A percentile compares a stretch with the other conserved stretches of the same genome.
Conservation (phyloP, 768 basidiomycete genomes). For the Kwoniella europaea region DNA sequence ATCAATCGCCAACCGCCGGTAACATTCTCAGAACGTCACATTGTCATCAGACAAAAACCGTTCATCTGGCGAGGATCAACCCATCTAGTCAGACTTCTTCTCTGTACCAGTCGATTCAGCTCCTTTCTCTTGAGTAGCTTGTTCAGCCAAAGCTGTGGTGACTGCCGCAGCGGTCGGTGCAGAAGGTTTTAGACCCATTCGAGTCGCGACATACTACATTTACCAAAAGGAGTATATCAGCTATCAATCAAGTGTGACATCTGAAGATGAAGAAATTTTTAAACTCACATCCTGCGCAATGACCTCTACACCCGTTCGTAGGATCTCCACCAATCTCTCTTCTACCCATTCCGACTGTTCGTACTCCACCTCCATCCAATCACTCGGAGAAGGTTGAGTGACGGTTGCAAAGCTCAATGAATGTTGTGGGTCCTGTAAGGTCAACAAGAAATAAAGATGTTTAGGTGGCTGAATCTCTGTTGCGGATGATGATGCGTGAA, state of each 20-base stretch:
- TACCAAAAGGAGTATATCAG: neutral
- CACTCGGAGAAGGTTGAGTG: constrained; percentile 80
- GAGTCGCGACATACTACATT: constrained; percentile 40
- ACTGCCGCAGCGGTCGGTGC: constrained; percentile 20
- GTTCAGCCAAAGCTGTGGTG: constrained; percentile 14
- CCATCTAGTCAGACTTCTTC: neutral
- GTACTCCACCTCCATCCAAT: constrained; percentile 84
- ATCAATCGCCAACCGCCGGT: too few species aligned
- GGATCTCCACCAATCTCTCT: constrained; percentile 83
- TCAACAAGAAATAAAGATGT: constrained; percentile 73
- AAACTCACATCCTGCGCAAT: constrained; percentile 75
- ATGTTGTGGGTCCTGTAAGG: constrained; percentile 79
- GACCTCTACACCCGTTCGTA: constrained; percentile 83
- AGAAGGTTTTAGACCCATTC: constrained; percentile 44
- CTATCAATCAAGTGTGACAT: neutral
- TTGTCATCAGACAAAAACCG: too few species aligned
- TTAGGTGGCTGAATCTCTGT: constrained; percentile 49
- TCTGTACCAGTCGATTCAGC: neutral
- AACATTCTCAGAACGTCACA: too few species aligned
- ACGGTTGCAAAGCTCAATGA: constrained; percentile 74
- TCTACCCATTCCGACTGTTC: constrained; percentile 91
- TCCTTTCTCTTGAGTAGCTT: constrained; percentile 18
- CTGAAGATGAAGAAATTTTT: neutral
- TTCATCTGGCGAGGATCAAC: neutral
- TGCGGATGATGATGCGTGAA: constrained; percentile 36